A percentile compares a stretch with the other conserved stretches of the same genome.
Evolutionary conservation across 176 grass and related monocot genomes (phyloP).

Genomic region (Triticum urartu): DNA sequence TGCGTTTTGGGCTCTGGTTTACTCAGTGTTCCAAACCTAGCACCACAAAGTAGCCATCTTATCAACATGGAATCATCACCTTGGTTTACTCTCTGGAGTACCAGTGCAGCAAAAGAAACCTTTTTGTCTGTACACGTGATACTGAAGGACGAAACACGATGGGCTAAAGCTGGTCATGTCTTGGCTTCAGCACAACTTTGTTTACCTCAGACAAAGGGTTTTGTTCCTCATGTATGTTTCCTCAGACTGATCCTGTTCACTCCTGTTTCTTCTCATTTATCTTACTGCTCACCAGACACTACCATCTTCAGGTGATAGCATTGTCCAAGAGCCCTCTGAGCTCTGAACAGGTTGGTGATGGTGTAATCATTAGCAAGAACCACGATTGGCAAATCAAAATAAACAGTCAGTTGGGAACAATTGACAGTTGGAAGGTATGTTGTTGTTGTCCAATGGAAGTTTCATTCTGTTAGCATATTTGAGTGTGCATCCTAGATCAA

Average conservation of each 20-base stretch:
- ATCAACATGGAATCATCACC: constrained; percentile 69
- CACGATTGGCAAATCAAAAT: constrained; percentile 75
- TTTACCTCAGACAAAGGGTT: constrained; percentile 56
- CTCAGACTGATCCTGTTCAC: constrained; percentile 15
- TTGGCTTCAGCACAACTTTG: constrained; percentile 81
- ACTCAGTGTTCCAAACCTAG: constrained; percentile 53
- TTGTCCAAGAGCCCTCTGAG: constrained; percentile 41
- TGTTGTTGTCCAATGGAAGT: background rate
- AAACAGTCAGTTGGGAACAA: constrained; percentile 71
- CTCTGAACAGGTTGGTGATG: constrained; percentile 51
- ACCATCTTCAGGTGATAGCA: constrained; percentile 57
- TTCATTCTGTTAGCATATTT: background rate
- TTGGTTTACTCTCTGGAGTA: constrained; percentile 59
- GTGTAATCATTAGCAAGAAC: constrained; percentile 55
- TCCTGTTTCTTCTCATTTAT: constrained; percentile 17
- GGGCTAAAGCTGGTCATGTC: constrained; percentile 69
- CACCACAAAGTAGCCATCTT: constrained; percentile 56
- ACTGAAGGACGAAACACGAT: constrained; percentile 61
- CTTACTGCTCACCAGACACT: constrained; percentile 7
- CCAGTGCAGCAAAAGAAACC: constrained; percentile 49
- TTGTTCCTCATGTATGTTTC: constrained; percentile 59
- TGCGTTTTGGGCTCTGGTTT: constrained; percentile 58
- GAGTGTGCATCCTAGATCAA: background rate
- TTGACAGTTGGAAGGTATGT: constrained; percentile 90
- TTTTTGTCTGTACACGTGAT: constrained; percentile 75